Base-by-base conservation (phyloP, 106 monocot genomes). In the Ottelia alismoides region DNA sequence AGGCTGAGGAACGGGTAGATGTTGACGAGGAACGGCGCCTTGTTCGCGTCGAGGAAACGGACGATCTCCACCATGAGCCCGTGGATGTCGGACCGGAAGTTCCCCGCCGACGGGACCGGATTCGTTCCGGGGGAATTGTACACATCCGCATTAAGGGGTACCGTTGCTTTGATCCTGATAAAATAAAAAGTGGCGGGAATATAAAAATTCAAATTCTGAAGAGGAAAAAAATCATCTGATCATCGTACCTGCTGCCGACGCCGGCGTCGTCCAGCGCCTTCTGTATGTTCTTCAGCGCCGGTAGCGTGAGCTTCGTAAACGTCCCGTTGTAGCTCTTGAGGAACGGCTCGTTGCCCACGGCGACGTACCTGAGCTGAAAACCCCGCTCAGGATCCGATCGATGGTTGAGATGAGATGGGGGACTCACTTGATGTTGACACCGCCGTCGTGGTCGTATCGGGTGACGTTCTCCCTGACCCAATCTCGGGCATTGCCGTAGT, bases 381-480 rank as follows among this genome's bases (percentile, higher is more conserved):
- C 2, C 2, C n/a, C n/a, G n/a, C n/a, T n/a, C n/a, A n/a, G n/a
- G n/a, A n/a, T n/a, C n/a, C n/a, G n/a, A n/a, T n/a, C n/a, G n/a
- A n/a, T n/a, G n/a, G n/a, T n/a, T n/a, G n/a, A n/a, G n/a, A 11
- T 0, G 18, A 3, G 22, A 25, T 22, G 2, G 23, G n/a, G n/a
- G 0, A 17, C 18, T 22, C 30, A 55, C 54, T 55, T 55, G 54
- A 55, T 55, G 28, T 49, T 65, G 53, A 57, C 32, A 0, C 28
- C 21, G 16, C 21, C 56, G 30, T 30, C 2, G 56, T 2, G 18
- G 23, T 1, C 14, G 45, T 72, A 69, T 12, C 18, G 51, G 47
- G 70, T 70, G 55, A 70, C 70, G 25, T 61, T 70, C 29, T 61
- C 9, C 51, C 62, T 55, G 24, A 70, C 70, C 70, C 62, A 70